Conservation (phyloP, 768 basidiomycete species). For the Leccinum truebloodii region DNA sequence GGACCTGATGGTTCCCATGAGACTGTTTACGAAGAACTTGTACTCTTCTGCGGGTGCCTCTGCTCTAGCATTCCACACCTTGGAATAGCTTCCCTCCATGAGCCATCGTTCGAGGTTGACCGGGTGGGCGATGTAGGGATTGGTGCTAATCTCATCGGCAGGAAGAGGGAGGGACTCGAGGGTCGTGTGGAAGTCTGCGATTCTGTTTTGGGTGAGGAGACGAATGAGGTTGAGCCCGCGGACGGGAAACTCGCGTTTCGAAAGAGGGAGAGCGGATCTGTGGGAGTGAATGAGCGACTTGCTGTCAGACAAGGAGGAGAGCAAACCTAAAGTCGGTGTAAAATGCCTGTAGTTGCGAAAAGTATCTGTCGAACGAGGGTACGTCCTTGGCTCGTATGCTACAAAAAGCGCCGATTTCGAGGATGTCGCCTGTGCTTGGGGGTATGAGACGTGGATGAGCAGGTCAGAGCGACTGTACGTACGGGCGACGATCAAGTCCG, state of each 20-base stretch:
- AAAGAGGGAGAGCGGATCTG: conserved; percentile 72
- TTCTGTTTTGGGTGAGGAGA: conserved; percentile 92
- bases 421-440: conserved; percentile 79
- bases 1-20: conserved; percentile 93
- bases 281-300: conserved; percentile 24
- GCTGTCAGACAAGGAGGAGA: neutral
- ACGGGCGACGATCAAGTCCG: conserved; percentile 78
- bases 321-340: conserved; percentile 82
- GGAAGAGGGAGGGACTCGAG: conserved; percentile 83
- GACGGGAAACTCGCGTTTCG: conserved; percentile 84
- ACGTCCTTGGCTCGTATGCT: conserved; percentile 88
- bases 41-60: conserved; percentile 94
- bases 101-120: conserved; percentile 95
- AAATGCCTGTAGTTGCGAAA: conserved; percentile 87
- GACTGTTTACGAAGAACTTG: conserved; percentile 88
- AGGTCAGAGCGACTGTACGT: conserved; percentile 28
- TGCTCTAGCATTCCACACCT: conserved; percentile 94
- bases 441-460: neutral
- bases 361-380: conserved; percentile 93
- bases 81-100: conserved; percentile 98
- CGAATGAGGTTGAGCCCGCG: conserved; percentile 94
- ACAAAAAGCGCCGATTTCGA: conserved; percentile 95
- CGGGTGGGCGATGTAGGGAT: conserved; percentile 79
- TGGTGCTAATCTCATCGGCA: conserved; percentile 64
- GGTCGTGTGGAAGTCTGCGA: conserved; percentile 96